Evolutionary conservation across 2,329 filamentous ascomycete genomes (phyloP).

Genomic region (Tolypocladium cylindrosporum): DNA sequence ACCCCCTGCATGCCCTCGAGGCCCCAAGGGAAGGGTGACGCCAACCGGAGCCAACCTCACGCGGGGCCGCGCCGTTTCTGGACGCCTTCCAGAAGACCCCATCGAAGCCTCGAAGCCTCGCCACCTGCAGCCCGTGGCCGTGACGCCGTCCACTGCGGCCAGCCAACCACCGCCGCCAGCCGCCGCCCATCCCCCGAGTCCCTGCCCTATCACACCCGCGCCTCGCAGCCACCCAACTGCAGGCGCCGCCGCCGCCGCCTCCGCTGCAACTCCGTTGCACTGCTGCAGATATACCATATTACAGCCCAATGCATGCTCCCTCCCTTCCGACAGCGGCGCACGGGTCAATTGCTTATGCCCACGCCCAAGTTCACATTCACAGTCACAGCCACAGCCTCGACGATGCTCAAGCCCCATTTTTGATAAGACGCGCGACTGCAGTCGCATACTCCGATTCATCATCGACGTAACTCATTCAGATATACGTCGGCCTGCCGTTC

Average conservation of each 20-base stretch:
- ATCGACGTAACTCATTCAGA: constrained; percentile 6
- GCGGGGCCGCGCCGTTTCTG: constrained; percentile 1
- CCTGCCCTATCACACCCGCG: not conserved
- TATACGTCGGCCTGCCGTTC: constrained; percentile 5
- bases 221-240: not conserved
- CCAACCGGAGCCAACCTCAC: not conserved
- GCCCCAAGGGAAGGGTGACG: not conserved
- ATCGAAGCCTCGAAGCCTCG: not conserved
- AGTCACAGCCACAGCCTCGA: too few relatives aligned
- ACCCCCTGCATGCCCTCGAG: not conserved
- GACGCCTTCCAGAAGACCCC: constrained; percentile 6
- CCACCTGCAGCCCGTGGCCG: not conserved
- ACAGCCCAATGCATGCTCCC: too few relatives aligned
- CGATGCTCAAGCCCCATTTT: not conserved
- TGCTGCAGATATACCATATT: too few relatives aligned
- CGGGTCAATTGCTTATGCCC: too few relatives aligned
- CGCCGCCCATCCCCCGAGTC: not conserved
- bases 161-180: not conserved
- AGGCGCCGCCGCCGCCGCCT: not conserved
- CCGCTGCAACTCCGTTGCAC: not conserved
- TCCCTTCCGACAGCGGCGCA: too few relatives aligned
- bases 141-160: too few relatives aligned
- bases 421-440: not conserved
- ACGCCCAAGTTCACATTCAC: not conserved
- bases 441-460: not conserved